Conservation (phyloP, 2,329 filamentous ascomycete species). For the Chaetoscypha palmicola region DNA sequence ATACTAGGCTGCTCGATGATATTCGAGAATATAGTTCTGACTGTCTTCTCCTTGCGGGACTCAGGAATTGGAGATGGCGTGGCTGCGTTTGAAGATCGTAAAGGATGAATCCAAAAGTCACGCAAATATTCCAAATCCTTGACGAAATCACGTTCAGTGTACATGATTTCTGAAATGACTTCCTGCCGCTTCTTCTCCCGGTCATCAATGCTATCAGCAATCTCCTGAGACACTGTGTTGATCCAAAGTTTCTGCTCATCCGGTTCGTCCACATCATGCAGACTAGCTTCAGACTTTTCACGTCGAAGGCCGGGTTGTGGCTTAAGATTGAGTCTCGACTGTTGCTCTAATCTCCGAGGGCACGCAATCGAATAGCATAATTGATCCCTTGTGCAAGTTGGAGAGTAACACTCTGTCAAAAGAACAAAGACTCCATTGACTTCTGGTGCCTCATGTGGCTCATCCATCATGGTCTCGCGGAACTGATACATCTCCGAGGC, state of each 20-base stretch:
- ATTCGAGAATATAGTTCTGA: slow-evolving; percentile 92
- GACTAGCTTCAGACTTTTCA: slow-evolving; percentile 60
- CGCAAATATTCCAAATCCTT: slow-evolving; percentile 96
- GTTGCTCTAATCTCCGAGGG: slow-evolving; percentile 86
- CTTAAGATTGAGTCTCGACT: slow-evolving; percentile 88
- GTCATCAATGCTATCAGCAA: slow-evolving; percentile 84
- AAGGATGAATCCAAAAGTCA: slow-evolving; percentile 96
- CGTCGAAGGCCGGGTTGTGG: slow-evolving; percentile 72
- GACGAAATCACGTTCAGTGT: slow-evolving; percentile 97
- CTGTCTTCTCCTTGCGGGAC: slow-evolving; percentile 79
- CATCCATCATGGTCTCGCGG: slow-evolving; percentile 82
- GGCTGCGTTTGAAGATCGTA: slow-evolving; percentile 62
- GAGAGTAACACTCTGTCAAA: slow-evolving; percentile 94
- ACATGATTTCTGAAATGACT: slow-evolving; percentile 96
- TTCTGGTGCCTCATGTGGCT: slow-evolving; percentile 59
- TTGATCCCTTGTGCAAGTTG: slow-evolving; percentile 90
- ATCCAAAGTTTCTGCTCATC: slow-evolving; percentile 99
- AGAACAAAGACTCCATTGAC: slow-evolving; percentile 97
- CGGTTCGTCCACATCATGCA: slow-evolving; percentile 81
- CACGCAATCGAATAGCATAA: slow-evolving; percentile 98
- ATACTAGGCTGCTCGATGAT: slow-evolving; percentile 78
- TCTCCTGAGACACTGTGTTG: slow-evolving; percentile 91
- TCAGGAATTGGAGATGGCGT: slow-evolving; percentile 78
- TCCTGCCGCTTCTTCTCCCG: slow-evolving; percentile 96
- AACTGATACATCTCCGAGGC: slow-evolving; percentile 95